Evolutionary conservation across 805 yeast species (phyloP), one percentile per base, ranked within the genome.

Genomic region (Henningerozyma blattae): DNA sequence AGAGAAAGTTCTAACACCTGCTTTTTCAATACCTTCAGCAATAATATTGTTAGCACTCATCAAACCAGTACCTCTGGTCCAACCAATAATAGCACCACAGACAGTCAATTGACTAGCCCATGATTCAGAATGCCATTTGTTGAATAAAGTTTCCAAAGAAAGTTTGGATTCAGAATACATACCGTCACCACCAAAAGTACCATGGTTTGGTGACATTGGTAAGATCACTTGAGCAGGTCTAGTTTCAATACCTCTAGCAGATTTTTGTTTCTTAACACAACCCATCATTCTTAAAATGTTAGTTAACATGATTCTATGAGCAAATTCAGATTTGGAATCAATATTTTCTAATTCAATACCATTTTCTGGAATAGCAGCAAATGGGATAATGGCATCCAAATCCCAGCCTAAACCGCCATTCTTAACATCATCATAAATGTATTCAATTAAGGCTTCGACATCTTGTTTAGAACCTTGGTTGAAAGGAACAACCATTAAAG

Each of bases 51-150:
- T 91, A 49, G 79, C 96, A 54, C 86, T 72, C 99, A 91, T 91
- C 56, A 91, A 77, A 56, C 99, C 99, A 39, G 99, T 91, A 63
- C 99, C 99, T 72, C 99, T 84, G 44, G 99, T 91, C 99, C 99
- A 91, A 59, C 99, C 99, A 61, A 91, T 91, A 46, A 91, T 73
- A 30, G 98, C 96, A 70, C 99, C 99, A 63, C 96, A 87, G 40
- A 91, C 69, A 39, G 97, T 91, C 65, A 91, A 76, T 67, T 83
- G 91, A 45, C 81, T 67, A 30, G 80, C 77, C 99, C 99, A 91
- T 39, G 86, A 81, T 70, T 91, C 99, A 31, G 98, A 87, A 63
- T 78, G 72, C 98, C 98, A 91, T 73, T 96, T 83, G 79, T 89
- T 89, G 75, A 91, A 86, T 56, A 91, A 68, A 22, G 97, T 89